Conservation (phyloP, 164 flowering plant genomes). For the Aristolochia californica region DNA sequence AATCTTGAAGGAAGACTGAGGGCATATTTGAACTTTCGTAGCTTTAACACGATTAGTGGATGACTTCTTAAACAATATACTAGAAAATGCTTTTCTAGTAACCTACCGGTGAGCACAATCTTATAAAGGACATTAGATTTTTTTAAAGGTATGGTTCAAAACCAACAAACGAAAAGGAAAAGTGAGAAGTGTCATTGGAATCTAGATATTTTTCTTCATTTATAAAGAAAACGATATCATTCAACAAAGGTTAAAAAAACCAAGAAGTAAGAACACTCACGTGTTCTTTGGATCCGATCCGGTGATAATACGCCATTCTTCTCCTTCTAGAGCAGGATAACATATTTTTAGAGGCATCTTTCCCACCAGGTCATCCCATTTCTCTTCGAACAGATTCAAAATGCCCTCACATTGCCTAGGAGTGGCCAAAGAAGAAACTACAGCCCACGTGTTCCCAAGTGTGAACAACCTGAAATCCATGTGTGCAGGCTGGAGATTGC, state of each 20-base stretch:
- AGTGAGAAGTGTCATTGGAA: too few species aligned
- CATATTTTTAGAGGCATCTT: constrained; percentile 85
- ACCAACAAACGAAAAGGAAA: too few species aligned
- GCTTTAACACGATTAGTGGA: too few species aligned
- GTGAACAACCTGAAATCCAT: constrained; percentile 95
- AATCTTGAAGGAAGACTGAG: too few species aligned
- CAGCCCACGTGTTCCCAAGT: constrained; percentile 85
- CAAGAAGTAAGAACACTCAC: constrained; percentile 29
- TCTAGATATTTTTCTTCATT: too few species aligned
- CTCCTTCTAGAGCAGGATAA: constrained; percentile 68
- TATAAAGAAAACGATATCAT: too few species aligned
- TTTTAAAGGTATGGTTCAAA: too few species aligned
- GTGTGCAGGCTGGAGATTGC: constrained; percentile 89
- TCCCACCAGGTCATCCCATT: constrained; percentile 84
- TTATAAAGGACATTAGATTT: too few species aligned
- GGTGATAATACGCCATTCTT: constrained; percentile 84
- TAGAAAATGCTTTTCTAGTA: too few species aligned
- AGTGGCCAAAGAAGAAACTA: constrained; percentile 75
- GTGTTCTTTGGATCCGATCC: constrained; percentile 97
- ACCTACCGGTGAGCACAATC: neutral
- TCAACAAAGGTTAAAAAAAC: neutral
- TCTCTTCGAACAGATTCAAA: constrained; percentile 62
- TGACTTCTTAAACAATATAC: too few species aligned
- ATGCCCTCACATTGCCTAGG: constrained; percentile 66
- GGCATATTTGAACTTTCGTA: too few species aligned